phyloP scores from a whole-genome alignment of 2,329 filamentous ascomycete species.

The Neofusicoccum kwambonambiense region DNA sequence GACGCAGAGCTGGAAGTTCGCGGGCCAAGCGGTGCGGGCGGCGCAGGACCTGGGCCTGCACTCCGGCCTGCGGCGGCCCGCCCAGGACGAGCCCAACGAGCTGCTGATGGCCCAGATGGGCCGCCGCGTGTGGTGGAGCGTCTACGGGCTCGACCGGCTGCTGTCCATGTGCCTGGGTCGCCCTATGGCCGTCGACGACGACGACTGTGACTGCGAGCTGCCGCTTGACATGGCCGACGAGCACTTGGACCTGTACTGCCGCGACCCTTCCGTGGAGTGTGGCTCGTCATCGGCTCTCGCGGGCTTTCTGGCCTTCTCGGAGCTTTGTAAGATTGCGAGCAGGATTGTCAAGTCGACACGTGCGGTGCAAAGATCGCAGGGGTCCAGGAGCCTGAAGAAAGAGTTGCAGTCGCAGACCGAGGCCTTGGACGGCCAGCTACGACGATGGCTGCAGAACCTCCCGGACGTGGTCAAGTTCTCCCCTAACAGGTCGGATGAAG shows the following conservation, averaged over 20 bases:
- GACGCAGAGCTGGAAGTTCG: constrained; percentile 5
- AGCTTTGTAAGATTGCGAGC: constrained; percentile 4
- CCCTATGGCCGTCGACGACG: neutral
- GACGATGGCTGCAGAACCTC: neutral
- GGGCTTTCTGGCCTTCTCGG: neutral
- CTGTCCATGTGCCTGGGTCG: constrained; percentile 3
- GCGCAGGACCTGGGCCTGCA: constrained; percentile 1
- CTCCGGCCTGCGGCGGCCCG: neutral
- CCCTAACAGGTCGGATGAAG: neutral
- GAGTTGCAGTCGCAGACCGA: neutral
- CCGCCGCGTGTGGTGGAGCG: constrained; percentile 1
- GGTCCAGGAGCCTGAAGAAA: neutral
- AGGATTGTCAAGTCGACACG: constrained; percentile 1
- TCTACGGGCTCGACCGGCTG: constrained; percentile 8
- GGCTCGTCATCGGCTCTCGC: neutral
- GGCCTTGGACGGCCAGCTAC: neutral
- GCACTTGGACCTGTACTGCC: neutral
- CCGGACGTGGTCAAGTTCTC: constrained; percentile 5
- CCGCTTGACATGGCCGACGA: neutral
- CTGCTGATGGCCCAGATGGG: neutral
- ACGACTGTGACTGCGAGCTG: neutral
- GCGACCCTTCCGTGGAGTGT: neutral
- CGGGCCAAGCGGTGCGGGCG: constrained; percentile 2
- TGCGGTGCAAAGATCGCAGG: neutral
- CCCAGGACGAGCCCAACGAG: neutral